Evolutionary conservation across 805 yeast species (phyloP), one percentile per base, ranked within the genome.

Genomic region (Teunomyces tritomae): DNA sequence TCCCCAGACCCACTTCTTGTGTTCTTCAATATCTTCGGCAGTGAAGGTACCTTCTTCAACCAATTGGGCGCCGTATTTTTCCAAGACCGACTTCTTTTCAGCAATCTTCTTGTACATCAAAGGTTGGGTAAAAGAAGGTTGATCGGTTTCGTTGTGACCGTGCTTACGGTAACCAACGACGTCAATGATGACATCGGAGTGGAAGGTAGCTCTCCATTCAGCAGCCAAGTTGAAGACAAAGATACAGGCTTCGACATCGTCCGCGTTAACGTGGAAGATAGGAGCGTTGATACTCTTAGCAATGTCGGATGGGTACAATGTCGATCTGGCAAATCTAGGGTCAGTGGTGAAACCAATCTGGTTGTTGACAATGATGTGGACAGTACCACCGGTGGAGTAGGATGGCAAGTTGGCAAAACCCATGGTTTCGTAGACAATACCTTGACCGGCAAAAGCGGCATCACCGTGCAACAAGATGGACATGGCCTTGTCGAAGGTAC

Each of bases 311-410:
- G 99, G 97, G 72, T 94, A 94, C 63, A 96, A 92, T 43, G 99
- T 94, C 24, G 98, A 92, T 78, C 99, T 87, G 32, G 97, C 90
- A 62, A 86, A 85, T 76, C 96, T 83, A 57, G 99, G 99, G 69
- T 94, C 98, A 45, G 99, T 94, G 57, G 99, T 94, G 83, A 94
- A 94, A 71, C 99, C 99, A 69, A 94, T 92, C 81, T 94, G 99
- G 77, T 94, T 94, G 76, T 94, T 94, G 55, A 94, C 90, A 63
- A 94, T 91, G 57, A 94, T 82, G 73, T 94, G 99, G 57, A 94
- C 78, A 45, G 98, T 90, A 79, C 99, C 99, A 77, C 99, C 99
- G 43, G 98, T 91, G 44, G 96, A 82, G 77, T 88, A 94, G 58
- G 94, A 96, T 57, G 97, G 97, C 65, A 94, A 80, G 61, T 83